Evolutionary conservation across 2,329 filamentous ascomycete species (phyloP), one percentile per base, ranked within the genome.

Genomic region (Colletotrichum siamense): DNA sequence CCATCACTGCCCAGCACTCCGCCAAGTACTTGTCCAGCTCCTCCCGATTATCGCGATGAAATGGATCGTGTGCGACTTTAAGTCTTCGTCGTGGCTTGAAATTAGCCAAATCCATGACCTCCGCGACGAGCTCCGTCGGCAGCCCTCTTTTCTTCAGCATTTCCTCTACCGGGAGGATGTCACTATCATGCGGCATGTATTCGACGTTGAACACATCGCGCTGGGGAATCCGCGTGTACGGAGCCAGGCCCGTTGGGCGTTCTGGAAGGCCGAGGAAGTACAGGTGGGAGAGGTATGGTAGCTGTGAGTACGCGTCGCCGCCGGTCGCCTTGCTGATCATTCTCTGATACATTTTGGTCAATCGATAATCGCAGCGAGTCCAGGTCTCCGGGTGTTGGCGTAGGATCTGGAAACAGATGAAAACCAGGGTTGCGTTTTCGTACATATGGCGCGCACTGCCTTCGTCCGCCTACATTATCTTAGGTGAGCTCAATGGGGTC

Each of bases 1-100:
- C 70, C 8, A 83, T 55, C 4, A 82, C 8, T 26, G 77, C 62
- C 81, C 82, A 83, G 61, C 81, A 82, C 52, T 80, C 81, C 59
- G 66, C 79, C 8, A 83, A 63, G 66, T 82, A 82, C 30, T 76
- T 77, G 8, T 67, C 76, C 72, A 82, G 63, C 71, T 80, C 80
- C 16, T 79, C 77, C 28, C 63, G n/a, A 59, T 82, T 81, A 1
- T 68, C 68, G 8, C 10, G 34, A 34, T 80, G 78, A 4, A 80
- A 57, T 3, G 80, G 80, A 55, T 80, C 76, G 36, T 81, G 69
- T 15, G 74, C 67, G 8, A 78, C 61, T 22, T 34, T 16, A 1
- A 80, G 76, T 26, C 76, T 71, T 10, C 75, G 49, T 22, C 36
- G 8, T 2, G 78, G 71, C 13, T 18, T 36, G 30, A 79, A 78